phyloP scores from a whole-genome alignment of 2,329 filamentous ascomycete genomes.

The Botrytis galanthina region DNA sequence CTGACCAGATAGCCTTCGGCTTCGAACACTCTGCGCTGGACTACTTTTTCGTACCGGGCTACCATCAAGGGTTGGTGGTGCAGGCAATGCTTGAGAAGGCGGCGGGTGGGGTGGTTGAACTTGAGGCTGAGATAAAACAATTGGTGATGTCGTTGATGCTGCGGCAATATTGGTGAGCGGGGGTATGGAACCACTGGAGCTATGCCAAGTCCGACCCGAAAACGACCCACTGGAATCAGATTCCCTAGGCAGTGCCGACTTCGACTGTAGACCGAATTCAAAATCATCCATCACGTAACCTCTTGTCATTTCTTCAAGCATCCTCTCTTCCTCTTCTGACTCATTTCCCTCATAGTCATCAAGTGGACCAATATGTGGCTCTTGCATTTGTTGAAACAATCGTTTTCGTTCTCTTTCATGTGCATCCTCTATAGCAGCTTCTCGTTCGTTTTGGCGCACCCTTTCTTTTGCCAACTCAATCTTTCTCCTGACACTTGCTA shows the following conservation, averaged over 20 bases:
- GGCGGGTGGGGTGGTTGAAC: conserved; percentile 42
- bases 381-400: conserved; percentile 28
- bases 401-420: conserved; percentile 57
- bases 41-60: conserved; percentile 35
- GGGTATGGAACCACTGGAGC: conserved; percentile 71
- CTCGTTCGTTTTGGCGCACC: conserved; percentile 70
- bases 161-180: conserved; percentile 73
- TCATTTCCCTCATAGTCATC: conserved; percentile 64
- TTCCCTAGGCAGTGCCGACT: conserved; percentile 68
- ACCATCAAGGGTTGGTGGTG: conserved; percentile 41
- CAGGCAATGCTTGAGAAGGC: conserved; percentile 34
- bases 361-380: conserved; percentile 43
- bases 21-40: conserved; percentile 58
- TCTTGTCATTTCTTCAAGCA: conserved; percentile 83
- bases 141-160: conserved; percentile 32
- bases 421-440: conserved; percentile 60
- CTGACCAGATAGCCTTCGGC: conserved; percentile 75
- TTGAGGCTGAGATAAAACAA: conserved; percentile 33
- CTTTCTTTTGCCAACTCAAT: conserved; percentile 75
- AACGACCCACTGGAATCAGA: conserved; percentile 73
- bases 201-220: conserved; percentile 78
- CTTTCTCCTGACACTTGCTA: conserved; percentile 58
- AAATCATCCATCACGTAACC: conserved; percentile 83
- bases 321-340: conserved; percentile 69
- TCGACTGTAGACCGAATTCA: conserved; percentile 66